phyloP scores from a whole-genome alignment of 2,329 filamentous ascomycete genomes.

The Ceratocystis cacaofunesta region DNA sequence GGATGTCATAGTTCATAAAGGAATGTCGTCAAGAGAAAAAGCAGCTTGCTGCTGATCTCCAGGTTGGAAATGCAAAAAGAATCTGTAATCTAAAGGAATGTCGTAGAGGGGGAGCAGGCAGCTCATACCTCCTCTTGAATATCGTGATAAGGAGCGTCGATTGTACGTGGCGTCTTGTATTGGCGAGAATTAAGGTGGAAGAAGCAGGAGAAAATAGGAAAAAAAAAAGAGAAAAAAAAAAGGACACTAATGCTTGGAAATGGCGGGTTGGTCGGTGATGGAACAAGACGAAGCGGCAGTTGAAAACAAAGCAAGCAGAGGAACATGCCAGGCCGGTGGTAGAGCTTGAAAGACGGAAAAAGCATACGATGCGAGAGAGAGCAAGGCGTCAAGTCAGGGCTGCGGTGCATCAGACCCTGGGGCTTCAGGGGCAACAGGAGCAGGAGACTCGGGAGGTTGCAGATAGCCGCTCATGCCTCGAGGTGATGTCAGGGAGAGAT shows the following conservation, averaged over 20 bases:
- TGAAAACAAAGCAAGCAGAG: constrained; percentile 1
- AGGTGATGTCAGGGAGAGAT: not conserved
- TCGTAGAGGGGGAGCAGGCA: constrained; percentile 2
- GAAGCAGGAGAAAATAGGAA: not conserved
- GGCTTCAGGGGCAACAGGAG: not conserved
- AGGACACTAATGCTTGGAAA: not conserved
- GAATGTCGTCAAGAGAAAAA: constrained; percentile 10
- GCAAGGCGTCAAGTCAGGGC: not conserved
- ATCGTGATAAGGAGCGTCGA: constrained; percentile 14
- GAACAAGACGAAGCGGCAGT: not conserved
- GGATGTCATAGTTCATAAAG: constrained; percentile 8
- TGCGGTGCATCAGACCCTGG: not conserved
- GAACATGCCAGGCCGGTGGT: not conserved
- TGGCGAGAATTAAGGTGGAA: not conserved
- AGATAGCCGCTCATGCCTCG: not conserved
- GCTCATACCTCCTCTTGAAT: not conserved
- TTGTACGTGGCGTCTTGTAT: constrained; percentile 16
- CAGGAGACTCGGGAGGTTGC: not conserved
- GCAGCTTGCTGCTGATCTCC: constrained; percentile 2
- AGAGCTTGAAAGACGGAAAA: not conserved
- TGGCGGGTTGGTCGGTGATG: not conserved
- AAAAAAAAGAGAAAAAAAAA: not conserved
- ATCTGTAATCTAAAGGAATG: constrained; percentile 10
- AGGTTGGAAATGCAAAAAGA: constrained; percentile 2
- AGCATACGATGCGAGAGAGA: not conserved